Percentiles rank a stretch among this genome's conserved stretches.
Conservation (phyloP, 139 green algal genomes). For the Limnomonas spitsbergensis region DNA sequence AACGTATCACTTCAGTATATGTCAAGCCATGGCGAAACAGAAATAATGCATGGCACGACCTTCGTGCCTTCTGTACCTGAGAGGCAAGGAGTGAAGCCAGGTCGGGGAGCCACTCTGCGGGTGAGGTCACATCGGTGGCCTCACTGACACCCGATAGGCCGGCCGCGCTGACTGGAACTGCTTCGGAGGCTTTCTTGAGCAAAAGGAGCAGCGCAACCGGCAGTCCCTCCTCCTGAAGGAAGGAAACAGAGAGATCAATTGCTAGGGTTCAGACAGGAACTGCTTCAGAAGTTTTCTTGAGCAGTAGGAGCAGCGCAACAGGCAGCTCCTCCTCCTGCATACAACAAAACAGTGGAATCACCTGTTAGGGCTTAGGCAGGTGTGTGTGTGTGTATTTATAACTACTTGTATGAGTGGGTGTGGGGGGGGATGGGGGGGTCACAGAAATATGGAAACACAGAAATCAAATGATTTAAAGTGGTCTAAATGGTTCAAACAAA, state of each 20-base stretch:
- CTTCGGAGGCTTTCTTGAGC: not conserved
- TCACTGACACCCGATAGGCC: conserved; percentile 10
- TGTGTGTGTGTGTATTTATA: no score
- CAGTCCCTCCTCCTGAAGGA: conserved; percentile 15
- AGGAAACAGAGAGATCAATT: not conserved
- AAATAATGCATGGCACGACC: not conserved
- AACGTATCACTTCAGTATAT: no score
- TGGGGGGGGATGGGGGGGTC: no score
- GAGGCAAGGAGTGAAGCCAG: conserved; percentile 39
- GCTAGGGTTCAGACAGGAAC: not conserved
- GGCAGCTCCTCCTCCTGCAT: no score
- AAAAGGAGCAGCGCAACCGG: conserved; percentile 28
- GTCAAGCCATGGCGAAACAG: not conserved
- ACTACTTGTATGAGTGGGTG: no score
- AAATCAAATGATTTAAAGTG: no score
- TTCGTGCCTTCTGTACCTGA: conserved; percentile 24
- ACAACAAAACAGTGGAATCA: no score
- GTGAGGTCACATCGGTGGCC: not conserved
- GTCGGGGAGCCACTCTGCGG: conserved; percentile 39
- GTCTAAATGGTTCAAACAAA: no score
- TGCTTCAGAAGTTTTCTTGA: no score
- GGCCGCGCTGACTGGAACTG: not conserved
- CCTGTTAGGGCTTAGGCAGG: no score
- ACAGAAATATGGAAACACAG: no score
- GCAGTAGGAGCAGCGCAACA: no score